Conservation (phyloP, 1,284 basidiomycete species). For the Meira nashicola region DNA sequence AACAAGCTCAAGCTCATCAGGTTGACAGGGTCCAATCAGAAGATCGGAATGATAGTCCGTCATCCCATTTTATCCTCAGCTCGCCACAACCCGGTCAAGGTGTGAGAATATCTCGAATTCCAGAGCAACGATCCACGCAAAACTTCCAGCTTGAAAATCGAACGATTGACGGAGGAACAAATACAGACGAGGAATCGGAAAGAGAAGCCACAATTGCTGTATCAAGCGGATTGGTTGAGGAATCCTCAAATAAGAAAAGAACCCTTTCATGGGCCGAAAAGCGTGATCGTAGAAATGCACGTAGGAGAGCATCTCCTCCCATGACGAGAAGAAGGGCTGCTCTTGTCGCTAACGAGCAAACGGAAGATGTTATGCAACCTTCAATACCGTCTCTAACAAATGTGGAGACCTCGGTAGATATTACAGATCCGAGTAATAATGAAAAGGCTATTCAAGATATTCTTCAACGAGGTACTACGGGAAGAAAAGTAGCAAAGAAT, state of each 20-base stretch:
- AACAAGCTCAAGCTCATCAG: no score
- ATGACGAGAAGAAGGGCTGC: background rate
- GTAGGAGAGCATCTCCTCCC: conserved; percentile 1
- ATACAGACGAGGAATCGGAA: no score
- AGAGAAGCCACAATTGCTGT: no score
- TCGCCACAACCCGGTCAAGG: no score
- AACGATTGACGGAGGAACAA: no score
- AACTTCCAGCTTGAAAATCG: no score
- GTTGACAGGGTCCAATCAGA: no score
- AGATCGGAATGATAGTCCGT: no score
- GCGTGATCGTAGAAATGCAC: background rate
- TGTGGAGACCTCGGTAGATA: background rate
- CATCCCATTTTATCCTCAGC: no score
- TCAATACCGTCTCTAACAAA: background rate
- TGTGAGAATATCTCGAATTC: no score
- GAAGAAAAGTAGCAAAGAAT: background rate
- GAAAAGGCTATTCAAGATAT: background rate
- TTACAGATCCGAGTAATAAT: background rate
- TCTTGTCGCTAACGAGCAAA: background rate
- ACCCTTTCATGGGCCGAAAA: conserved; percentile 3
- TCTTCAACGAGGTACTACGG: background rate
- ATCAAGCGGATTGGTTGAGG: background rate
- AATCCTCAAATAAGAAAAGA: background rate
- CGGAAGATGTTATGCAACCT: no score
- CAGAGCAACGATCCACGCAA: no score